Base-by-base conservation (phyloP, 2,329 filamentous ascomycete genomes). In the Alternaria arbusti region DNA sequence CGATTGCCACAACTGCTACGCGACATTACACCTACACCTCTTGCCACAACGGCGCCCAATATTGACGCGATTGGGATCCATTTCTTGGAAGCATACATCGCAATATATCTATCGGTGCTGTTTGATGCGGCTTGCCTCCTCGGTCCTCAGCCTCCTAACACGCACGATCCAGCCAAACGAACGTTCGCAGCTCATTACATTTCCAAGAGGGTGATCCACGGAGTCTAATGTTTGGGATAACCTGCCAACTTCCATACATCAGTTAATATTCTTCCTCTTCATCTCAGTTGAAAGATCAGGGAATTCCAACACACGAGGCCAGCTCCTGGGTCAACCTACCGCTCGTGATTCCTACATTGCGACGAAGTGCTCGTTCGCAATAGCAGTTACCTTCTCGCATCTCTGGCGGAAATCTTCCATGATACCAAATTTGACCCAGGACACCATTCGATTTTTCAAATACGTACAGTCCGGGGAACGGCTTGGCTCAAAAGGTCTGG, bases 251-350 rank as follows among this genome's bases (percentile, higher is more conserved):
- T 40, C 15, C 1, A n/a, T 40, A 40, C 36, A 10, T 1, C 36
- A 40, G n/a, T 3, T 40, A 1, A 10, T 40, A 9, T 17, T 9
- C 5, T 36, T n/a, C 15, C 15, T n/a, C 0, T 0, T 17, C n/a
- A 17, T 40, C 0, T 17, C 36, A 2, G n/a, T 17, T 17, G n/a
- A 5, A 40, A 11, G 0, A 40, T 40, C 11, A 17, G 15, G n/a
- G 36, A 1, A 3, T n/a, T 11, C 0, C 1, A 40, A 9, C n/a
- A 40, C 36, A 6, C 3, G 0, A 1, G 36, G 36, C 15, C 36
- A 40, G 36, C 36, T 17, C 36, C 8, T 3, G 32, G 15, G 0
- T n/a, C 8, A n/a, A 9, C 0, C 15, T 40, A 40, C 32, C 15
- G 7, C 32, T 40, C 32, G 32, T 0, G 15, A n/a, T 36, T 2